These are phyloP conservation scores for Gloeostereum incarnatum DNA, from an alignment of 768 basidiomycete species.

Conservation along the genomic window DNA sequence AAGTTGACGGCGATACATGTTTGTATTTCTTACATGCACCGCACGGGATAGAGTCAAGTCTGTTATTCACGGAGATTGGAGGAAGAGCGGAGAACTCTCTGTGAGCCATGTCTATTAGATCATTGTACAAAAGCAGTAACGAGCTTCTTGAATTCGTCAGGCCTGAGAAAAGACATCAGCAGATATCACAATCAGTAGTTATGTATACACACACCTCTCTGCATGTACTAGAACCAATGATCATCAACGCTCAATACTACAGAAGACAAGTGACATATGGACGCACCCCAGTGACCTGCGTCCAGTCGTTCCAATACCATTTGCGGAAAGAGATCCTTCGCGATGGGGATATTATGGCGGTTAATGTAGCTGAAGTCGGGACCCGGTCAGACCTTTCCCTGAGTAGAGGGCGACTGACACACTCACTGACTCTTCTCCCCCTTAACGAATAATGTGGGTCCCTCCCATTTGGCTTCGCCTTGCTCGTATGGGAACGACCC, in stretches of 20 bases:
- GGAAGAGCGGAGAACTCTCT: too few species aligned
- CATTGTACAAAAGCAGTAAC: too few species aligned
- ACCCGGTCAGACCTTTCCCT: constrained; percentile 3
- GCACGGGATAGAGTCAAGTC: too few species aligned
- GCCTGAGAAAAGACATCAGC: constrained; percentile 25
- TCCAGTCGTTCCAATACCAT: constrained; percentile 56
- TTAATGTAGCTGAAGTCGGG: constrained; percentile 64
- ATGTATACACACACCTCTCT: constrained; percentile 40
- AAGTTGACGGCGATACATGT: too few species aligned
- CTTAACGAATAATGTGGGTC: constrained; percentile 66
- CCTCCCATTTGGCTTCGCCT: constrained; percentile 41
- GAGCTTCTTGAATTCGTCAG: constrained; percentile 51
- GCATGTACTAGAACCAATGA: constrained; percentile 53
- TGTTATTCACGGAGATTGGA: too few species aligned
- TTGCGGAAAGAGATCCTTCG: constrained; percentile 66
- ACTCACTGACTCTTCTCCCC: constrained; percentile 68
- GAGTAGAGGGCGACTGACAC: background rate
- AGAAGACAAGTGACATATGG: background rate
- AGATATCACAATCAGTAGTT: constrained; percentile 1
- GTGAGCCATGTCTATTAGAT: too few species aligned
- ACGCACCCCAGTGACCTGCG: constrained; percentile 82
- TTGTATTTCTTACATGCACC: too few species aligned
- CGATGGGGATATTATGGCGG: constrained; percentile 49
- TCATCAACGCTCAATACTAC: constrained; percentile 1
- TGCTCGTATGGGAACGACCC: constrained; percentile 73